phyloP scores from a whole-genome alignment of 768 basidiomycete species.

The Psilocybe cubensis region DNA sequence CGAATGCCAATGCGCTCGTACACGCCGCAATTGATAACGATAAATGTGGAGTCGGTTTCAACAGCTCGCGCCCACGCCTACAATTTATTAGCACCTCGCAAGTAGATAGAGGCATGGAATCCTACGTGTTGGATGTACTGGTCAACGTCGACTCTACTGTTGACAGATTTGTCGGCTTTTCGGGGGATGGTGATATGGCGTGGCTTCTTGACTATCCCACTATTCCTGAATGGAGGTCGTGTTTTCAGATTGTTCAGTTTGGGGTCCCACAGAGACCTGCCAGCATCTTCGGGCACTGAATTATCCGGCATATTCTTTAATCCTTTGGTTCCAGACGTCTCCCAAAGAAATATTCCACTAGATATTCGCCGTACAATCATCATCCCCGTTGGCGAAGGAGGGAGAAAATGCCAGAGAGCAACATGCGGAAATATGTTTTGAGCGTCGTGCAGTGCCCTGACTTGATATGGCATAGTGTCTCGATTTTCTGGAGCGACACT shows the following conservation, averaged over 20 bases:
- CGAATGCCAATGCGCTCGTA: slow-evolving; percentile 13
- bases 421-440: background rate
- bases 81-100: background rate
- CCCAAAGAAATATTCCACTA: background rate
- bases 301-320: background rate
- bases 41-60: slow-evolving; percentile 4
- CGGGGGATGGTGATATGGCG: background rate
- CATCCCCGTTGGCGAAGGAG: background rate
- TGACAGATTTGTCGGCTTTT: background rate
- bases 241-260: background rate
- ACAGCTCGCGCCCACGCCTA: slow-evolving; percentile 8
- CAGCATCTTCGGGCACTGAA: background rate
- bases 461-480: background rate
- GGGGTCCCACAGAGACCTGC: background rate
- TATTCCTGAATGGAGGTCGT: too few species aligned
- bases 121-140: slow-evolving; percentile 7
- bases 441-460: background rate
- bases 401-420: background rate
- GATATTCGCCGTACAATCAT: background rate
- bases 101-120: background rate
- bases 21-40: slow-evolving; percentile 8
- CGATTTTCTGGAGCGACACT: background rate
- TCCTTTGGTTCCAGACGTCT: background rate
- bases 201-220: too few species aligned
- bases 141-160: background rate